phyloP scores from a whole-genome alignment of 495 filamentous ascomycete genomes.

The Cercophora scortea region DNA sequence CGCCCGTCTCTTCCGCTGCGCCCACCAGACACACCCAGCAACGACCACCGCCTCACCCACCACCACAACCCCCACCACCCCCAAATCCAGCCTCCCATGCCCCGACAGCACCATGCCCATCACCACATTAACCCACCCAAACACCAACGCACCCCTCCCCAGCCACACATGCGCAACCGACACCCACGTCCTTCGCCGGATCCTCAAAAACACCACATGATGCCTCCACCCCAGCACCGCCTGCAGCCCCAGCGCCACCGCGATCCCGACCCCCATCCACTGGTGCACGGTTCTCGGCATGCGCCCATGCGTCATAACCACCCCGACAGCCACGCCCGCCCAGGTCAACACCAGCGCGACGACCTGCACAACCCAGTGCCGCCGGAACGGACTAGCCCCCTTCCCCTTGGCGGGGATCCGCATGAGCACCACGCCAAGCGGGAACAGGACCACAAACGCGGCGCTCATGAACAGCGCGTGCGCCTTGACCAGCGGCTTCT shows the following conservation, averaged over 20 bases:
- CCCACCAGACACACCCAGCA: conserved; percentile 7
- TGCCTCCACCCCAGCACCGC: conserved; percentile 23
- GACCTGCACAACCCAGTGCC: conserved; percentile 20
- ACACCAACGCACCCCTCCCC: conserved; percentile 9
- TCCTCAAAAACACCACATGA: conserved; percentile 17
- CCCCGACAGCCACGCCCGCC: conserved; percentile 10
- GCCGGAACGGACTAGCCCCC: conserved; percentile 10
- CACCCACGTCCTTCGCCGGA: conserved; percentile 18
- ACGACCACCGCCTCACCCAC: conserved; percentile 9
- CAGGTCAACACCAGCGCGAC: conserved; percentile 6
- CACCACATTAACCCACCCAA: conserved; percentile 21
- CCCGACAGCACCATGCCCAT: conserved; percentile 14
- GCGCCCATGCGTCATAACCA: conserved; percentile 4
- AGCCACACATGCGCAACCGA: conserved; percentile 19
- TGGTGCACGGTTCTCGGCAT: conserved; percentile 16
- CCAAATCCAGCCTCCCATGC: conserved; percentile 2
- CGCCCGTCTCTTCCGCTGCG: not conserved
- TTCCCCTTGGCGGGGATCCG: conserved; percentile 1
- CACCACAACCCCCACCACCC: not conserved
- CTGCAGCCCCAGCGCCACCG: conserved; percentile 8
- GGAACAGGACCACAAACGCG: conserved; percentile 15
- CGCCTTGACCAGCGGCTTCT: conserved; percentile 4
- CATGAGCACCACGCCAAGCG: conserved; percentile 13
- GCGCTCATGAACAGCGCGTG: conserved; percentile 17
- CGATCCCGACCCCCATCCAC: conserved; percentile 11